A percentile compares a stretch with the other conserved stretches of the same genome.
Evolutionary conservation across 371 early-diverging fungal genomes (phyloP).

Genomic region (Syncephalastrum sp.): DNA sequence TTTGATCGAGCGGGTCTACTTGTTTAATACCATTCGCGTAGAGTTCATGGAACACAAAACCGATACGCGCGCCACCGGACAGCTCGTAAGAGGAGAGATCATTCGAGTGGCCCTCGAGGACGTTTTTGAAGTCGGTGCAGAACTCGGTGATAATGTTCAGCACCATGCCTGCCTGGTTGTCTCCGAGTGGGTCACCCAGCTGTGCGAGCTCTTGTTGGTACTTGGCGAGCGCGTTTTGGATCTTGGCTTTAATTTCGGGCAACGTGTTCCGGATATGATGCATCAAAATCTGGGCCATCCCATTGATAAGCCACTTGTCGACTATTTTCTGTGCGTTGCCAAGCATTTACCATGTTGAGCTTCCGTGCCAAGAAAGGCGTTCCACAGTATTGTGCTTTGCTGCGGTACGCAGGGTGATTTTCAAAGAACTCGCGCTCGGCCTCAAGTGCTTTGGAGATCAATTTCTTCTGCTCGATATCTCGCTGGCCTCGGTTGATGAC

Average conservation of each 20-base stretch:
- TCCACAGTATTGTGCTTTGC: conserved; percentile 98
- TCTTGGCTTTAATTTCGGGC: conserved; percentile 97
- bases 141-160: conserved; percentile 97
- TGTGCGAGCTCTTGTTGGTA: conserved; percentile 83
- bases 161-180: conserved; percentile 77
- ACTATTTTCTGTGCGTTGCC: not conserved
- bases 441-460: conserved; percentile 85
- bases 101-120: conserved; percentile 92
- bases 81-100: conserved; percentile 93
- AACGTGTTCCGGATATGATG: conserved; percentile 95
- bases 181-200: conserved; percentile 90
- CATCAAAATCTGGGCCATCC: conserved; percentile 80
- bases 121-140: conserved; percentile 89
- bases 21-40: conserved; percentile 89
- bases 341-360: conserved; percentile 79
- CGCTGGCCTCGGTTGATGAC: conserved; percentile 97
- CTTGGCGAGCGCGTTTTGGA: conserved; percentile 78
- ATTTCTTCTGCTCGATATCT: conserved; percentile 91
- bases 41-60: conserved; percentile 98
- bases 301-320: not conserved
- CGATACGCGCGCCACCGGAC: conserved; percentile 97
- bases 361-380: conserved; percentile 96
- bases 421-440: conserved; percentile 92
- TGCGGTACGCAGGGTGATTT: conserved; percentile 89
- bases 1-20: conserved; percentile 95